Base-by-base conservation (phyloP, 805 yeast species). In the Suhomyces emberorum region DNA sequence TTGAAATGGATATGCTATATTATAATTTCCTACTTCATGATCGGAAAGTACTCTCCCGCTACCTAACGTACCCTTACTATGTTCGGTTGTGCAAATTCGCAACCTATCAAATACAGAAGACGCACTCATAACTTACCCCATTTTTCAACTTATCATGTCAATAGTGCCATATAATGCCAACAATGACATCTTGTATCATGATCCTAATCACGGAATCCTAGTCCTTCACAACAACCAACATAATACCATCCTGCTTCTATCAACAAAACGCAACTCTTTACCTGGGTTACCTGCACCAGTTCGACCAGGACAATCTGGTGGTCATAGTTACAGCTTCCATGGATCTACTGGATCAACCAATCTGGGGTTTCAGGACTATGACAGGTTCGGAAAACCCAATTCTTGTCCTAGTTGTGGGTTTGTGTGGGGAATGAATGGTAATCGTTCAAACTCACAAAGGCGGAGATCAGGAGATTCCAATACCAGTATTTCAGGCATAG, bases 101-200 rank as follows among this genome's bases (percentile, higher is more conserved):
- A n/a, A n/a, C n/a, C n/a, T n/a, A n/a, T n/a, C n/a, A n/a, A n/a
- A n/a, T n/a, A n/a, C n/a, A n/a, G n/a, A n/a, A n/a, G n/a, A n/a
- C n/a, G n/a, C n/a, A n/a, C n/a, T n/a, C n/a, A n/a, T n/a, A n/a
- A n/a, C n/a, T n/a, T n/a, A n/a, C 27, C 27, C 19, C 14, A 15
- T 7, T n/a, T 6, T 29, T 14, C 12, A 29, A 17, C 32, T 8
- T 7, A 8, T 18, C 24, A 64, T 64, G 70, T 64, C 70, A 9
- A 52, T 64, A 18, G 65, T 64, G 22, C 69, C 70, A 2, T 64
- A 64, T 47, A 54, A 63, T 37, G 32, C 52, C 14, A 50, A 49
- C 26, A 55, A 52, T 35, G 52, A 54, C 31, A 45, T 64, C 26
- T 58, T 64, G 4, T 62, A 57, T 41, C 67, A 64, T 32, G 67